phyloP scores from a whole-genome alignment of 2,329 filamentous ascomycete species.

The Orbilia oligospora region DNA sequence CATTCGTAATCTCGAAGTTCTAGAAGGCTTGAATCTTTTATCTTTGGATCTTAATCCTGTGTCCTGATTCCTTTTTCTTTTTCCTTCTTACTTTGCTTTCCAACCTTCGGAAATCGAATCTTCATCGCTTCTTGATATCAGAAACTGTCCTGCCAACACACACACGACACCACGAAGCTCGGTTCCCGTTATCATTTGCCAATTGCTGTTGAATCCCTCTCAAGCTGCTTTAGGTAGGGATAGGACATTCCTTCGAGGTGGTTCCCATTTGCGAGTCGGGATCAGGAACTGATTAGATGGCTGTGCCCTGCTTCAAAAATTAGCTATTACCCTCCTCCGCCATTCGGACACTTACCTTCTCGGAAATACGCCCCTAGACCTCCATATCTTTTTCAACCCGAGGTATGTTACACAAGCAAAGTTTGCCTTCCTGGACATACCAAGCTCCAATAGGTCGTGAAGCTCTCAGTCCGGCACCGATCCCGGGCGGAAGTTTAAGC shows the following conservation, averaged over 20 bases:
- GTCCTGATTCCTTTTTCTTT: constrained; percentile 3
- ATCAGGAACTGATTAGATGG: constrained; percentile 12
- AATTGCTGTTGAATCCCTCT: constrained; percentile 29
- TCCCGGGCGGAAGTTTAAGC: constrained; percentile 28
- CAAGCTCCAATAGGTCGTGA: constrained; percentile 26
- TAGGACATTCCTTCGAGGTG: constrained; percentile 12
- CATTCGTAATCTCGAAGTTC: constrained; percentile 50
- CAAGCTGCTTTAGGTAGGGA: constrained; percentile 30
- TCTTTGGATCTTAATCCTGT: constrained; percentile 21
- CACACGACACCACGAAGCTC: constrained; percentile 1
- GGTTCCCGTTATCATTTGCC: constrained; percentile 22
- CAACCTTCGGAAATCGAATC: constrained; percentile 1
- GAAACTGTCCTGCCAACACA: constrained; percentile 23
- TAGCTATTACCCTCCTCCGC: constrained; percentile 5
- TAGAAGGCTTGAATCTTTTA: constrained; percentile 35
- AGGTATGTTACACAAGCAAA: constrained; percentile 61
- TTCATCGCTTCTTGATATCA: constrained; percentile 21
- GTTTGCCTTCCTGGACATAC: constrained; percentile 50
- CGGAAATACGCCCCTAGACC: constrained; percentile 39
- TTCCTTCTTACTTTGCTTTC: not conserved
- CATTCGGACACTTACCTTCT: constrained; percentile 38
- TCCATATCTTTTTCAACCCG: constrained; percentile 38
- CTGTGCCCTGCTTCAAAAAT: not conserved
- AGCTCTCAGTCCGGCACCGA: constrained; percentile 7
- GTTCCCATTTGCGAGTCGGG: constrained; percentile 10